Conservation (phyloP, 306 rosid genomes). For the Sicyos baderoa region DNA sequence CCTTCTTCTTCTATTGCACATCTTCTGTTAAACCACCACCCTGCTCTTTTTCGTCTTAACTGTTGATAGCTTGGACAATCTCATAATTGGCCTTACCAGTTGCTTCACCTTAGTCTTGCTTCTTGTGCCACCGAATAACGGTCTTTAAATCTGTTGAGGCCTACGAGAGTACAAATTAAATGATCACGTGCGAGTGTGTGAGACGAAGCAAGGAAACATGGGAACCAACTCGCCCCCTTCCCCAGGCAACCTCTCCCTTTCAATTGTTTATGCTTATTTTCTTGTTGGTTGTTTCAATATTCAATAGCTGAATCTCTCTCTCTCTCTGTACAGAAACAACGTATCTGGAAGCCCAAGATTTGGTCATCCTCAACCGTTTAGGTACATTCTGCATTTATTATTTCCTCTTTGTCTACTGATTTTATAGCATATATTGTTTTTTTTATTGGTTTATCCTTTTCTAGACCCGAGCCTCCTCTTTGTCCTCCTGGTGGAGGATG, state of each 20-base stretch:
- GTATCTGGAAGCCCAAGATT: slow-evolving; percentile 26
- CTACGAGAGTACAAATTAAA: neutral
- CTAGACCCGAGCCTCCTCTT: slow-evolving; percentile 47
- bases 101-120: neutral
- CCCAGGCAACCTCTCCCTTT: neutral
- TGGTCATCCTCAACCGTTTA: slow-evolving; percentile 39
- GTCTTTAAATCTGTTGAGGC: too few species aligned
- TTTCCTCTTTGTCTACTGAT: neutral
- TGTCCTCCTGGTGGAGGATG: slow-evolving; percentile 44
- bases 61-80: too few species aligned
- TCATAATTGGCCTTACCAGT: too few species aligned
- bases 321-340: slow-evolving; percentile 42
- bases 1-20: too few species aligned
- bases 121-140: neutral
- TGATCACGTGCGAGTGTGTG: neutral
- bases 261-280: neutral
- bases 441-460: slow-evolving; percentile 11
- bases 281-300: neutral
- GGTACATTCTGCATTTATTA: slow-evolving; percentile 35
- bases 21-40: too few species aligned
- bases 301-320: slow-evolving; percentile 2
- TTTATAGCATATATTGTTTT: neutral
- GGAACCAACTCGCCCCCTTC: neutral
- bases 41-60: too few species aligned
- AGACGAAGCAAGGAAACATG: neutral